phyloP scores from a whole-genome alignment of 108 stramenopile species.

The Seminavis robusta region DNA sequence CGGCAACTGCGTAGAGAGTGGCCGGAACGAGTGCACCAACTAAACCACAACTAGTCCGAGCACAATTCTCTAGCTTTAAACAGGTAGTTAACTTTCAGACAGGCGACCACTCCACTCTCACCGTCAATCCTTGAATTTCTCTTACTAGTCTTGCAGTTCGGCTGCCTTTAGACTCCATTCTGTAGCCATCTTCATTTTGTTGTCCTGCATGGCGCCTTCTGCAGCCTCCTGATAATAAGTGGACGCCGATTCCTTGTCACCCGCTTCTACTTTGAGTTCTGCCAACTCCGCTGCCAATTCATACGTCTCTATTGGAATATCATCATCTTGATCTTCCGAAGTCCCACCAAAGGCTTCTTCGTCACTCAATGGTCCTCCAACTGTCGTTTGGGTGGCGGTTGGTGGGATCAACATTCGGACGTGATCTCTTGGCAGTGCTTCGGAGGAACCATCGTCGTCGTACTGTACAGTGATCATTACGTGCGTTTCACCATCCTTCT shows the following conservation, averaged over 20 bases:
- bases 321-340: constrained; percentile 48
- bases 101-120: neutral
- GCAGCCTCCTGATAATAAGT: constrained; percentile 57
- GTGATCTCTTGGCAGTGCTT: constrained; percentile 45
- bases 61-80: too few species aligned
- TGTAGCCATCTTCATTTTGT: constrained; percentile 70
- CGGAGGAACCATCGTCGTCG: constrained; percentile 74
- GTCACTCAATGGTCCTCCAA: constrained; percentile 51
- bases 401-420: constrained; percentile 34
- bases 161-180: constrained; percentile 70
- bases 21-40: too few species aligned
- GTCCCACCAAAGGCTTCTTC: constrained; percentile 67
- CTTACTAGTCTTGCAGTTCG: constrained; percentile 35
- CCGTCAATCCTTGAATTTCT: too few species aligned
- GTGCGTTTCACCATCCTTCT: constrained; percentile 38
- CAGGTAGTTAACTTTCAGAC: too few species aligned
- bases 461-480: constrained; percentile 50
- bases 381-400: constrained; percentile 31
- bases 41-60: too few species aligned
- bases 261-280: constrained; percentile 38
- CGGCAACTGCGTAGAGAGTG: too few species aligned
- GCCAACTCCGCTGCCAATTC: constrained; percentile 68
- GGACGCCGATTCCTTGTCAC: constrained; percentile 31
- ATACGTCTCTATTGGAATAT: constrained; percentile 42
- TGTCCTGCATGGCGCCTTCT: constrained; percentile 47